Evolutionary conservation across 768 basidiomycete genomes (phyloP), one percentile per base, ranked within the genome.

Genomic region (Rhizopogon vesiculosus): DNA sequence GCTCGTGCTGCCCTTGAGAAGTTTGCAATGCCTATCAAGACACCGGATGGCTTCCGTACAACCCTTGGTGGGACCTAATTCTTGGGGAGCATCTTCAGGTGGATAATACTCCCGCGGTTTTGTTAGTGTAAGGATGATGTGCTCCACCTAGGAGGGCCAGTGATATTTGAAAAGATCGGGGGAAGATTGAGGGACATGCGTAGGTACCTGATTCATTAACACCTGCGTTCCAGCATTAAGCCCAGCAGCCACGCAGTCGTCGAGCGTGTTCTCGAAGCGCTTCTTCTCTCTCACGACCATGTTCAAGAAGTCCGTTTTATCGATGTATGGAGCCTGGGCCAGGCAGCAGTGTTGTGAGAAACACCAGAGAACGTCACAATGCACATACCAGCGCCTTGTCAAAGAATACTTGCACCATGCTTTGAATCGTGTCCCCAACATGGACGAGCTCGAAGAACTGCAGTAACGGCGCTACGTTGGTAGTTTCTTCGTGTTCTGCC

Each of bases 361-460:
- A 18, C 12, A 16, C 44, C 18, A 9, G 25, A 9, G 18, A n/a
- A 29, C 10, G 9, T 28, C 8, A 4, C 33, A 7, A 31, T 54
- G 5, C 0, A 67, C 86, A 25, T 58, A 90, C 92, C 72, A 98
- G 74, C 63, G 97, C 96, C 65, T 95, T 95, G 66, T 98, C 97
- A 65, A 96, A 99, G 69, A 95, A 99, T 2, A 98, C 97, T 62
- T 99, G 94, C 6, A 97, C 85, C 85, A 98, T 98, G 16, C 87
- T 92, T 71, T 96, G 93, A 43, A 98, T 98, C 15, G 92, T 99
- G 66, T 99, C 96, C 1, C 94, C 97, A 15, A 98, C 77, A 72
- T 98, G 97, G 0, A 96, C 96, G 22, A 98, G 77, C 74, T 98
- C 96, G 61, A 99, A 98, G 73, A 98, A 98, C 67, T 98, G 95